Evolutionary conservation across 345 rosid genomes (phyloP), one percentile per base, ranked within the genome.

Genomic region (Lumnitzera racemosa): DNA sequence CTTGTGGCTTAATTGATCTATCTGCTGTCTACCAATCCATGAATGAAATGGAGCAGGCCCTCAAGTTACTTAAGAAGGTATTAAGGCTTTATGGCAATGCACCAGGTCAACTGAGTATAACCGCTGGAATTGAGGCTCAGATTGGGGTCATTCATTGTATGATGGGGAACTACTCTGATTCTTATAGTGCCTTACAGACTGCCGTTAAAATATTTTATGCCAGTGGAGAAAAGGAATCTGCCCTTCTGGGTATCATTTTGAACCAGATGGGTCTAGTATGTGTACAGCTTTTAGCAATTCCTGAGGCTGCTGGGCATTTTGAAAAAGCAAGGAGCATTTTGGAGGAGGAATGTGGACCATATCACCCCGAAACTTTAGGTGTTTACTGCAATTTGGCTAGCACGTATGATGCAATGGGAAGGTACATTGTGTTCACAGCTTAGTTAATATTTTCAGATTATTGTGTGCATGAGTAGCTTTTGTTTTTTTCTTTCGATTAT

Each of bases 381-480:
- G 96, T 90, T 12, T 90, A 90, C 59, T 89, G 95, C 81, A 94
- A 94, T 54, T 89, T 94, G 10, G 97, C 99, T 9, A 97, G 99
- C 46, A 90, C 96, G 13, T 94, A 90, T 68, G 99, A 94, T 68
- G 99, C 99, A 31, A 87, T 94, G 91, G 99, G 99, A 61, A 90
- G 99, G 99, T 94, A 67, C 47, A 16, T 20, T 41, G 31, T 15
- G 49, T 53, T 54, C 53, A 49, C 16, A 9, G 25, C 56, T 55
- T 31, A 41, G 51, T n/a, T 24, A 41, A 13, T 46, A 17, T 13
- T 47, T 13, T 12, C 11, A 24, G 47, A 29, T 16, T 55, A 57
- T 36, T 4, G 43, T 9, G 10, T 36, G 43, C 11, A 5, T 36
- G 43, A 4, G 43, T 36, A 9, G 43, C 25, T 31, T 15, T 27